These are phyloP conservation scores for Phoenix dactylifera DNA, from an alignment of 176 grass and related monocot species.

Conservation along the genomic window DNA sequence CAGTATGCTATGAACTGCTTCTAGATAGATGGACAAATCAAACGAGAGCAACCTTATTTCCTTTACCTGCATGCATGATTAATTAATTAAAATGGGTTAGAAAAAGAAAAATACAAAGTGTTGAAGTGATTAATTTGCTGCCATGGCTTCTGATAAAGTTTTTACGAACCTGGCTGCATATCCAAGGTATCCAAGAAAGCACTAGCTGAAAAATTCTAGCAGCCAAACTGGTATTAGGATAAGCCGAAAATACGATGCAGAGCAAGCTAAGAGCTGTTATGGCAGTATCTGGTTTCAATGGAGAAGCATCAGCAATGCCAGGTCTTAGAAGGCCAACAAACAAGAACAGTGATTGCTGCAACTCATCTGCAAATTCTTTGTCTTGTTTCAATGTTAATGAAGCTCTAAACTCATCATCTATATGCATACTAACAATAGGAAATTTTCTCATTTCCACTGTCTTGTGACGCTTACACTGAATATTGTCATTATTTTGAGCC, in stretches of 20 bases:
- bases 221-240: conserved; percentile 38
- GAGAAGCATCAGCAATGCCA: conserved; percentile 25
- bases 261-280: conserved; percentile 62
- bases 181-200: conserved; percentile 81
- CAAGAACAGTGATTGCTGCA: conserved; percentile 33
- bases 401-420: conserved; percentile 13
- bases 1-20: conserved; percentile 82
- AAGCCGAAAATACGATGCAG: conserved; percentile 39
- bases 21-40: conserved; percentile 39
- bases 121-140: conserved; percentile 6
- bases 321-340: conserved; percentile 53
- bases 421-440: conserved; percentile 1
- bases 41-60: conserved; percentile 36
- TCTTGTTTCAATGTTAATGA: conserved; percentile 21
- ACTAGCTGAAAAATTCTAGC: conserved; percentile 59
- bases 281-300: conserved; percentile 43
- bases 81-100: conserved; percentile 19
- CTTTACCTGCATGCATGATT: conserved; percentile 34
- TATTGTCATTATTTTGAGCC: conserved; percentile 27
- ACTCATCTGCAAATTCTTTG: conserved; percentile 29
- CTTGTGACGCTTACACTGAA: conserved; percentile 55
- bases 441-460: conserved; percentile 25
- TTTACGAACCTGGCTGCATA: conserved; percentile 58
- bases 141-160: neutral
- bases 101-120: conserved; percentile 4